A percentile compares a stretch with the other conserved stretches of the same genome.
These are phyloP conservation scores for Hymenoscyphus linearis DNA, from an alignment of 2,329 filamentous ascomycete genomes.

Conservation along the genomic window DNA sequence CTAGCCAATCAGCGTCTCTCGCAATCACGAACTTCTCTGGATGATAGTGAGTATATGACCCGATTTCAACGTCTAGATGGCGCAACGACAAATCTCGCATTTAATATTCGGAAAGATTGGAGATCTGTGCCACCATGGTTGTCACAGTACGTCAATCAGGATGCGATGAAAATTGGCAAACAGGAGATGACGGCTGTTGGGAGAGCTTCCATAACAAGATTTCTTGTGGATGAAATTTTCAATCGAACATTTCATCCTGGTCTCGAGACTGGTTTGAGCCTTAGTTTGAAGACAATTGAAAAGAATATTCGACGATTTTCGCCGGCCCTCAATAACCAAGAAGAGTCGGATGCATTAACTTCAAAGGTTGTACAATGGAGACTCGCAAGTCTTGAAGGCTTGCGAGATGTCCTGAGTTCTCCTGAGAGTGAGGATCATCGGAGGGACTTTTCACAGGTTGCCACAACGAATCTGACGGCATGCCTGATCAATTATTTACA, in stretches of 20 bases:
- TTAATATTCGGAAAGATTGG: slow-evolving; percentile 97
- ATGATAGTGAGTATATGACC: slow-evolving; percentile 89
- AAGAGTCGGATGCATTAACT: slow-evolving; percentile 84
- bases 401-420: slow-evolving; percentile 64
- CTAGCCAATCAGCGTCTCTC: slow-evolving; percentile 93
- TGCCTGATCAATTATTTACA: slow-evolving; percentile 69
- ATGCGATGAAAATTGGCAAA: slow-evolving; percentile 80
- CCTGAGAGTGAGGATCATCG: slow-evolving; percentile 62
- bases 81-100: slow-evolving; percentile 88
- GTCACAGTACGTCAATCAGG: slow-evolving; percentile 71
- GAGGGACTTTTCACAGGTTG: slow-evolving; percentile 61
- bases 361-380: slow-evolving; percentile 90
- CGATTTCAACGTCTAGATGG: slow-evolving; percentile 89
- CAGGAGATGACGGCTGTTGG: slow-evolving; percentile 98
- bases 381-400: slow-evolving; percentile 87
- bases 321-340: slow-evolving; percentile 67
- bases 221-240: slow-evolving; percentile 88
- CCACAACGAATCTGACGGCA: slow-evolving; percentile 63
- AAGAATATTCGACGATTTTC: slow-evolving; percentile 77
- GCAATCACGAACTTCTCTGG: slow-evolving; percentile 86
- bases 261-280: slow-evolving; percentile 70
- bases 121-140: slow-evolving; percentile 75
- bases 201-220: slow-evolving; percentile 79
- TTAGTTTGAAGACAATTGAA: slow-evolving; percentile 79
- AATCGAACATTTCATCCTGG: slow-evolving; percentile 89